Evolutionary conservation across 179 eudicot genomes (phyloP), one percentile per base, ranked within the genome.

Genomic region (Drosera spatulata): DNA sequence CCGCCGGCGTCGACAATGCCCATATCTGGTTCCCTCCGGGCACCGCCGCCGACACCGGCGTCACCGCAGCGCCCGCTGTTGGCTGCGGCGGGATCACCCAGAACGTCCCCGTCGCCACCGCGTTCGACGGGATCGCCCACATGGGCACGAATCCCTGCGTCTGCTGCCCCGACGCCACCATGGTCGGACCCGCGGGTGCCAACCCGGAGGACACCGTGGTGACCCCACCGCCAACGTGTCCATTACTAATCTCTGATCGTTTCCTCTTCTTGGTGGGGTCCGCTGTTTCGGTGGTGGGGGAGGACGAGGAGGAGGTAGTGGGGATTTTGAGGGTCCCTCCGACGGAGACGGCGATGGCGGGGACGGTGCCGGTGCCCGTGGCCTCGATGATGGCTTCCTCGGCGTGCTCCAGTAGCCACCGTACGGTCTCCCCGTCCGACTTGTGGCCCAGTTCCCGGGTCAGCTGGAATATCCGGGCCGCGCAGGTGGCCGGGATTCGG

Each of bases 331-430:
- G 66, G 6, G 78, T 74, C 2, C 78, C 78, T 10, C 61, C 69
- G 13, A 74, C 78, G 7, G 74, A 74, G 39, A 74, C 75, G 2
- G 78, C 78, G 10, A 74, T 74, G 15, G 80, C 66, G 2, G 80
- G 80, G 14, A 76, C 72, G n/a, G 80, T 76, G 0, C 80, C 80
- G 5, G 77, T 61, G 1, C 80, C 80, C 7, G 81, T 77, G 44
- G 81, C 81, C 15, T 66, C 67, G 45, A 77, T 66, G 57, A 77
- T 77, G 2, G 81, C 69, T 7, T 67, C 58, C 70, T 77, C 81
- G 46, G 81, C 74, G 48, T 73, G 77, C 46, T 77, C 70, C 7
- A 76, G 71, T 1, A 77, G 61, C 81, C 81, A 77, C 41, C 77
- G 45, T 37, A 77, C 73, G 15, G 81, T 77, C 51, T 77, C 33